These are phyloP conservation scores for Cymbopogon flexuosus DNA, from an alignment of 202 grass and related monocot species.

Conservation along the genomic window DNA sequence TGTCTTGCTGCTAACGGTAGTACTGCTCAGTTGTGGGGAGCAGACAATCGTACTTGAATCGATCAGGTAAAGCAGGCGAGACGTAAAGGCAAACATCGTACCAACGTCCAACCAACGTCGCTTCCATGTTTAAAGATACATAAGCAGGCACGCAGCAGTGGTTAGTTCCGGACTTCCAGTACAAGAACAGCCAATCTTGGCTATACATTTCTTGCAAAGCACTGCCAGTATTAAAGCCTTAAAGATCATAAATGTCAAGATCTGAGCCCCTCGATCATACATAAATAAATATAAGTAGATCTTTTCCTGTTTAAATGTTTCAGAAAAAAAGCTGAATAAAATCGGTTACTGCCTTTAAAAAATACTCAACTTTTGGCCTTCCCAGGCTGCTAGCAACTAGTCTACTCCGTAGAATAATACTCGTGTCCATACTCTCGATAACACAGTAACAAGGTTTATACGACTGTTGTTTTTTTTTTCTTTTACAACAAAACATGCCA, in stretches of 20 bases:
- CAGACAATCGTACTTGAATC: not conserved
- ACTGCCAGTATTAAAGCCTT: not conserved
- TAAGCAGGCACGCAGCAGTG: not conserved
- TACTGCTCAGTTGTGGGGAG: not conserved
- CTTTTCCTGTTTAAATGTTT: not conserved
- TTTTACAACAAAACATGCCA: not conserved
- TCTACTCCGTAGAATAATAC: too few species aligned
- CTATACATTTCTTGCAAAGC: not conserved
- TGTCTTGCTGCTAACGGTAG: not conserved
- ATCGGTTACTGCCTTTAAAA: not conserved
- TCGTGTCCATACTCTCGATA: not conserved
- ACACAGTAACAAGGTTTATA: not conserved
- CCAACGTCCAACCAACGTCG: not conserved
- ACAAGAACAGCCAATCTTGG: not conserved
- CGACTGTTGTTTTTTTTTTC: not conserved
- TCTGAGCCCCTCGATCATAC: not conserved
- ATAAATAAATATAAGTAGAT: not conserved
- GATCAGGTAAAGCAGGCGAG: not conserved
- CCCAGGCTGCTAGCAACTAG: not conserved
- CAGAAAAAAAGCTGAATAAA: not conserved
- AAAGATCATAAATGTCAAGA: not conserved
- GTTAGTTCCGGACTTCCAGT: not conserved
- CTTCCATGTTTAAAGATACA: conserved; percentile 9
- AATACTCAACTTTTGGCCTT: not conserved
- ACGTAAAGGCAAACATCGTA: conserved; percentile 1